Conservation (phyloP, 495 filamentous ascomycete species). For the Oidiodendron maius region DNA sequence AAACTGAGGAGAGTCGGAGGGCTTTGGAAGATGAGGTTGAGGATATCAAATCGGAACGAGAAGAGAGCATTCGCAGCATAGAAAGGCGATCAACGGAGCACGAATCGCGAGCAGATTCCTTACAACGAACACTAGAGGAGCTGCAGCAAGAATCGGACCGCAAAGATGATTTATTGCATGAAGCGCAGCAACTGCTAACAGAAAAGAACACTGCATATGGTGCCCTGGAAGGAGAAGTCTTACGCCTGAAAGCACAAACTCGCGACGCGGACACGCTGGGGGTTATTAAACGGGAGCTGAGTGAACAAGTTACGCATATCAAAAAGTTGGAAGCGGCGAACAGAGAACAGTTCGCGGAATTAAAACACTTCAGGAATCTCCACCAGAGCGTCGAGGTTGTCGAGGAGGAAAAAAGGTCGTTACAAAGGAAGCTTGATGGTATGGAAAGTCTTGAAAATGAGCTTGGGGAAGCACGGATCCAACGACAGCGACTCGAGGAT, state of each 20-base stretch:
- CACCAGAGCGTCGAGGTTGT: slow-evolving; percentile 87
- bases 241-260: slow-evolving; percentile 74
- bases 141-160: slow-evolving; percentile 62
- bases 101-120: slow-evolving; percentile 59
- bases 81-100: slow-evolving; percentile 67
- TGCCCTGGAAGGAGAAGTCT: slow-evolving; percentile 71
- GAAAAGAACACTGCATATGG: slow-evolving; percentile 65
- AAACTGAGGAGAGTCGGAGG: slow-evolving; percentile 65
- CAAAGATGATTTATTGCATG: slow-evolving; percentile 56
- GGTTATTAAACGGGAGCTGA: slow-evolving; percentile 78
- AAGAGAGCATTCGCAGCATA: slow-evolving; percentile 62
- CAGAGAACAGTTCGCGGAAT: slow-evolving; percentile 71
- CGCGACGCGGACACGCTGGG: slow-evolving; percentile 77
- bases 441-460: slow-evolving; percentile 71
- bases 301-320: slow-evolving; percentile 85
- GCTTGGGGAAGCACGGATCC: slow-evolving; percentile 69
- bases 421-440: slow-evolving; percentile 71
- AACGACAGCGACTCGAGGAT: slow-evolving; percentile 82
- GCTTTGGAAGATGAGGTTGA: slow-evolving; percentile 69
- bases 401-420: slow-evolving; percentile 85
- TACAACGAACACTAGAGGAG: slow-evolving; percentile 64
- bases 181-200: slow-evolving; percentile 58
- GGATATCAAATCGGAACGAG: slow-evolving; percentile 64
- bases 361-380: slow-evolving; percentile 70
- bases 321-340: slow-evolving; percentile 73